phyloP scores from a whole-genome alignment of 345 rosid species.

The Citrus trifoliata region DNA sequence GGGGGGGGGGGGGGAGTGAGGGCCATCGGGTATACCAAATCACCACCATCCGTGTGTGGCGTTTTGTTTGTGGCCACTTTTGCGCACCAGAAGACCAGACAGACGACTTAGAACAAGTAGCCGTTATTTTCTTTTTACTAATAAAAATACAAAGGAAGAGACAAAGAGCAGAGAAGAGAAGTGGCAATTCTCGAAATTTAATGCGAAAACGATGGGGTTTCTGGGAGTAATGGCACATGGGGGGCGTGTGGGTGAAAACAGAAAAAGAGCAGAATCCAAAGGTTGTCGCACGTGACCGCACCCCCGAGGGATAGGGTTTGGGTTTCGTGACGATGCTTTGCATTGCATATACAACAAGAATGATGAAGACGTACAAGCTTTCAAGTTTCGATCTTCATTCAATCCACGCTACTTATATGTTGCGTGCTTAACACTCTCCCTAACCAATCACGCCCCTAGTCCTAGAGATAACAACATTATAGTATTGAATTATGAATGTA shows the following conservation, averaged over 20 bases:
- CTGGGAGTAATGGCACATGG: constrained; percentile 20
- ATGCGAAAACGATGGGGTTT: constrained; percentile 1
- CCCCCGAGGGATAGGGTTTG: too few species aligned
- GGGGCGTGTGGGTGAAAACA: background rate
- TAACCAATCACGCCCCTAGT: background rate
- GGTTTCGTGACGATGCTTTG: too few species aligned
- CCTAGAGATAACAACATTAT: too few species aligned
- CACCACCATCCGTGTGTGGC: constrained; percentile 15
- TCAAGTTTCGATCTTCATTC: background rate
- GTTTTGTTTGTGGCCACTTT: background rate
- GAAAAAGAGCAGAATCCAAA: constrained; percentile 31
- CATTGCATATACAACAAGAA: too few species aligned
- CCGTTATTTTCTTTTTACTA: background rate
- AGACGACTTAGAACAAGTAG: too few species aligned
- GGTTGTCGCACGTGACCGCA: constrained; percentile 55
- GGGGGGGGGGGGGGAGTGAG: too few species aligned
- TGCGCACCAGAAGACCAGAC: too few species aligned
- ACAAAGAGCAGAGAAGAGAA: background rate
- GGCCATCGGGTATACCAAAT: constrained; percentile 12
- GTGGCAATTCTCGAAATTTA: constrained; percentile 23
- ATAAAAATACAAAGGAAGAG: background rate
- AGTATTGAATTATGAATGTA: too few species aligned
- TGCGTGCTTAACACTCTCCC: background rate
- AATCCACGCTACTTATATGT: background rate
- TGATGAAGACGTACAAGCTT: too few species aligned